Percentiles rank a stretch among this genome's conserved stretches.
Evolutionary conservation across 495 filamentous ascomycete species (phyloP).

Genomic region (Aspergillus hancockii): DNA sequence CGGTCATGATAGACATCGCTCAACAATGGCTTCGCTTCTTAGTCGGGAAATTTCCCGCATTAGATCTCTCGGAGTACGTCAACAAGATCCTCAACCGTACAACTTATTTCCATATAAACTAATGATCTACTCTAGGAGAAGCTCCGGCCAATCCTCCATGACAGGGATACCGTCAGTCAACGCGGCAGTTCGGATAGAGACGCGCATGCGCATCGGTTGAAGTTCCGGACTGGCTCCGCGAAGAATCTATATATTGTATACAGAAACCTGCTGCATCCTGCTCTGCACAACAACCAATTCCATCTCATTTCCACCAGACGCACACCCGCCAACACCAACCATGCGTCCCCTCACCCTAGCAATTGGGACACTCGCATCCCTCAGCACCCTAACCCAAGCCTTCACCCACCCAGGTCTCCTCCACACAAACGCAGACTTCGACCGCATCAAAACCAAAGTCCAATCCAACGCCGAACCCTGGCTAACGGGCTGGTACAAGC

Average conservation of each 20-base stretch:
- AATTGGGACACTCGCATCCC: not conserved
- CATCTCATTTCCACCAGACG: not conserved
- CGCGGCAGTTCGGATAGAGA: not conserved
- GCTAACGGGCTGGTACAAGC: constrained; percentile 35
- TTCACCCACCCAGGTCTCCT: constrained; percentile 40
- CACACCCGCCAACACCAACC: not conserved
- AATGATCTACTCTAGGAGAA: not conserved
- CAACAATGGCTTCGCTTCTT: not conserved
- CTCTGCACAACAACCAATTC: not conserved
- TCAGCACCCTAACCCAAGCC: not conserved
- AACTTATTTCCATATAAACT: not conserved
- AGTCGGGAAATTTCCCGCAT: not conserved
- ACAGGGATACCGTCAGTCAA: not conserved
- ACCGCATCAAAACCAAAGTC: constrained; percentile 33
- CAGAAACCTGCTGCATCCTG: not conserved
- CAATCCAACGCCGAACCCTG: constrained; percentile 30
- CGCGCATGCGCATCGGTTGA: not conserved
- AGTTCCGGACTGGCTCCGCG: not conserved
- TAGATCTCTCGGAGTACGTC: not conserved
- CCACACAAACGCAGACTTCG: constrained; percentile 39
- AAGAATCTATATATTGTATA: not conserved
- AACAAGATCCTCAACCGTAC: not conserved
- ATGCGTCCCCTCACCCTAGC: not conserved
- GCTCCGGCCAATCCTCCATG: not conserved
- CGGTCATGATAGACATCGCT: not conserved